These are phyloP conservation scores for Tubosaeta sp. DNA, from an alignment of 768 basidiomycete genomes.

Conservation along the genomic window DNA sequence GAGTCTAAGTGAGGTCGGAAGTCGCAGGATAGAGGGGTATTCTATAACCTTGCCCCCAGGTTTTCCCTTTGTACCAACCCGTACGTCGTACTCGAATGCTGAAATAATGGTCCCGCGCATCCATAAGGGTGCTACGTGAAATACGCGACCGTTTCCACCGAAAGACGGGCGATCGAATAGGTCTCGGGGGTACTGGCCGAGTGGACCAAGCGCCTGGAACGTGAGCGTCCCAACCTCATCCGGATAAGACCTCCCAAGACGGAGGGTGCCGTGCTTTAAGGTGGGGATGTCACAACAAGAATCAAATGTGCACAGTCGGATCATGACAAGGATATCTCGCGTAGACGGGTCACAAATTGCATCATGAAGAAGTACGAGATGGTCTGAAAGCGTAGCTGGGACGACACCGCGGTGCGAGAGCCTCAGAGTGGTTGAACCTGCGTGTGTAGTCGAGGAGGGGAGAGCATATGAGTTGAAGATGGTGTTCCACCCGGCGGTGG, in stretches of 20 bases:
- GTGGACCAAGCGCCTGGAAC: constrained; percentile 1
- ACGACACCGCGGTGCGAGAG: constrained; percentile 13
- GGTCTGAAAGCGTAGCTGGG: not conserved
- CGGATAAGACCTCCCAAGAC: not conserved
- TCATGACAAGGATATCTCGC: constrained; percentile 9
- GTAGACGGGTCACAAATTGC: constrained; percentile 4
- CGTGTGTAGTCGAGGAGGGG: not conserved
- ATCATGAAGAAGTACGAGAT: constrained; percentile 10
- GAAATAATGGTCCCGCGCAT: not conserved
- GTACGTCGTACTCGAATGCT: constrained; percentile 14
- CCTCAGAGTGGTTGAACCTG: not conserved
- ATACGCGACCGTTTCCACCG: constrained; percentile 8
- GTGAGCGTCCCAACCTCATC: constrained; percentile 6
- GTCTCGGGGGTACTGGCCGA: not conserved
- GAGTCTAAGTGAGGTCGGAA: not conserved
- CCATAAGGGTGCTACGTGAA: not conserved
- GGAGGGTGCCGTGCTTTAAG: constrained; percentile 7
- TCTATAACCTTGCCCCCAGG: not conserved
- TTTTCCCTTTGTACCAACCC: too few relatives aligned
- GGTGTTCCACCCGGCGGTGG: constrained; percentile 4
- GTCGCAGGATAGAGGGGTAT: not conserved
- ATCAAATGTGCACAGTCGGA: constrained; percentile 4
- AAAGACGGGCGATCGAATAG: constrained; percentile 12
- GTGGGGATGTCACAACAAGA: not conserved
- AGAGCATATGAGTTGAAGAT: constrained; percentile 13